Evolutionary conservation across 495 filamentous ascomycete species (phyloP), one percentile per base, ranked within the genome.

Genomic region (Podospora appendiculata): DNA sequence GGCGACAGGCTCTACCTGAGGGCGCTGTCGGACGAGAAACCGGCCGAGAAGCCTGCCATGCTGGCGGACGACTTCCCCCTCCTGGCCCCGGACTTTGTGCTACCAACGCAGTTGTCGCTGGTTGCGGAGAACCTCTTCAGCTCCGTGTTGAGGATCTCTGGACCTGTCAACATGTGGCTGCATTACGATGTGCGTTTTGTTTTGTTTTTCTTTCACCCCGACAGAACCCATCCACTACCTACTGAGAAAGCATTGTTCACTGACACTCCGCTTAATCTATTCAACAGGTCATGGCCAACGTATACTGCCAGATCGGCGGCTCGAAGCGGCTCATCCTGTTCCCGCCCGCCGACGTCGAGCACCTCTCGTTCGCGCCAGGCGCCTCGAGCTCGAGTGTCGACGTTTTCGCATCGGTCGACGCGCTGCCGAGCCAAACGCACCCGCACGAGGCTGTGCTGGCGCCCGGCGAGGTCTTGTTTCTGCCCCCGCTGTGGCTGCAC

Each of bases 131-230:
- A 83, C 55, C 70, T 77, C n/a, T 89, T 94, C 61, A 93, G 86
- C 61, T 89, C 88, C 0, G 84, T 89, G 0, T 66, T 95, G 19
- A 75, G 90, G 25, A 82, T 96, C 41, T 91, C 88, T 12, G 88
- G 89, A 1, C 83, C 80, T 0, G 89, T 94, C 4, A 84, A 79
- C 25, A 89, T 97, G 81, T 96, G 90, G 91, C 73, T 95, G 25
- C 89, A 96, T 65, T 95, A 91, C 71, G 89, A 95, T 66, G 86
- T 87, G 68, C 72, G 78, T 68, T 34, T 3, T 32, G 8, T 48
- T 16, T 25, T 25, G 2, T 25, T 25, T 25, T 25, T 5, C 5
- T 25, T 25, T 5, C 25, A 25, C 25, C 25, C 25, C n/a, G n/a
- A n/a, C n/a, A n/a, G n/a, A n/a, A n/a, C n/a, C n/a, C 25, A 25